phyloP scores from a whole-genome alignment of 1,284 basidiomycete genomes.

The Ganoderma boninense region DNA sequence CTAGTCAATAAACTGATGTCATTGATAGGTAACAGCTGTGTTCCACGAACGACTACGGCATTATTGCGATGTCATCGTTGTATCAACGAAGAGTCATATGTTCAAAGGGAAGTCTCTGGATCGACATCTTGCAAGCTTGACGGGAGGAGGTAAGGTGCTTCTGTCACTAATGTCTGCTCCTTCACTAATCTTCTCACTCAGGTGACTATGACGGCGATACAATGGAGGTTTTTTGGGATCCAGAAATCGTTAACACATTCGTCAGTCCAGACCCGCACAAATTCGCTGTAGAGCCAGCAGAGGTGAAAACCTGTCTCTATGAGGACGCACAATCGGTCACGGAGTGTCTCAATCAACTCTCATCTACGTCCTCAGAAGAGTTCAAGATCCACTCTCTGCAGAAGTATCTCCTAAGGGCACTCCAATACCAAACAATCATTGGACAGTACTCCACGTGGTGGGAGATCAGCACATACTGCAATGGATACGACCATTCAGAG shows the following conservation, averaged over 20 bases:
- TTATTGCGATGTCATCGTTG: conserved; percentile 52
- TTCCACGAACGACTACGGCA: conserved; percentile 41
- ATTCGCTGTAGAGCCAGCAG: conserved; percentile 54
- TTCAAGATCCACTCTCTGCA: conserved; percentile 51
- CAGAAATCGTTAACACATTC: conserved; percentile 57
- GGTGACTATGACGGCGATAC: conserved; percentile 59
- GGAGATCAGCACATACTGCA: conserved; percentile 57
- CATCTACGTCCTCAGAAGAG: conserved; percentile 28
- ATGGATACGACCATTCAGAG: conserved; percentile 56
- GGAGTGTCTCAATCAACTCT: conserved; percentile 43
- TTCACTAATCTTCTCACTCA: conserved; percentile 23
- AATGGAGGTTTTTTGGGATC: conserved; percentile 49
- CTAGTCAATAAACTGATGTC: neutral
- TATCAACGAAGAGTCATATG: conserved; percentile 45
- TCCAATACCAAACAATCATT: conserved; percentile 54
- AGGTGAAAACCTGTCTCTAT: conserved; percentile 51
- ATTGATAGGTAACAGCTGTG: conserved; percentile 49
- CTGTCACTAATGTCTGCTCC: neutral
- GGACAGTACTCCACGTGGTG: conserved; percentile 68
- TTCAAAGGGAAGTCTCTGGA: conserved; percentile 28
- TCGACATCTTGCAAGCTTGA: conserved; percentile 49
- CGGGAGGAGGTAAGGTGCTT: conserved; percentile 51
- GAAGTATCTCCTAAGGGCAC: conserved; percentile 54
- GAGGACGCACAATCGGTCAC: conserved; percentile 53
- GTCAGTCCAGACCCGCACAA: conserved; percentile 51